Percentiles rank a stretch among this genome's conserved stretches.
Evolutionary conservation across 441 rosid genomes (phyloP).

Genomic region (Pelargonium cotyledonis): DNA sequence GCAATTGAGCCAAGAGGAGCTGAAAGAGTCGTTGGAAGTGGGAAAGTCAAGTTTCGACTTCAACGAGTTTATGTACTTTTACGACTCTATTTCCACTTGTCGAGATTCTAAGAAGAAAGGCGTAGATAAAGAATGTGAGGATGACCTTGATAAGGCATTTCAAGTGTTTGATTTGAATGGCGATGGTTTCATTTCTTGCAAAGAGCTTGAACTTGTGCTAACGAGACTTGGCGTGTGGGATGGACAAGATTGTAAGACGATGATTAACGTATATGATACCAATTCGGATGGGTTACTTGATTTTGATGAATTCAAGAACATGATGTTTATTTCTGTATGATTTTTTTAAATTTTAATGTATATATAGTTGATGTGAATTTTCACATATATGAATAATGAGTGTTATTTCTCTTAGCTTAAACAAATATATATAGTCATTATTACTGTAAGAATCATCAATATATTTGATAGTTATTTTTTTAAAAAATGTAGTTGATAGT

Average conservation of each 20-base stretch:
- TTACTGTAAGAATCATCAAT: too few relatives aligned
- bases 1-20: conserved; percentile 33
- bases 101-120: background rate
- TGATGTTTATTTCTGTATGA: conserved; percentile 29
- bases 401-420: too few relatives aligned
- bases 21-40: conserved; percentile 32
- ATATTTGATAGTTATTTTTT: too few relatives aligned
- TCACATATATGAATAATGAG: too few relatives aligned
- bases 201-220: conserved; percentile 62
- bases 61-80: conserved; percentile 54
- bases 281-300: conserved; percentile 67
- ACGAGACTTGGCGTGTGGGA: conserved; percentile 64
- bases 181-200: conserved; percentile 62
- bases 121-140: background rate
- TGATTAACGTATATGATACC: conserved; percentile 58
- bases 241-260: conserved; percentile 47
- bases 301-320: conserved; percentile 67
- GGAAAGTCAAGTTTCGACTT: conserved; percentile 51
- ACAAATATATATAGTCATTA: too few relatives aligned
- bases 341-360: too few relatives aligned
- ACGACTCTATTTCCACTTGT: conserved; percentile 28
- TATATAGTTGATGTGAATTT: too few relatives aligned
- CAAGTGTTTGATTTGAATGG: conserved; percentile 56
- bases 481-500: too few relatives aligned
- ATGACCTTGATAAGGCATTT: conserved; percentile 49